Conservation (phyloP, 2,329 filamentous ascomycete species). For the Fusarium subtropicale region DNA sequence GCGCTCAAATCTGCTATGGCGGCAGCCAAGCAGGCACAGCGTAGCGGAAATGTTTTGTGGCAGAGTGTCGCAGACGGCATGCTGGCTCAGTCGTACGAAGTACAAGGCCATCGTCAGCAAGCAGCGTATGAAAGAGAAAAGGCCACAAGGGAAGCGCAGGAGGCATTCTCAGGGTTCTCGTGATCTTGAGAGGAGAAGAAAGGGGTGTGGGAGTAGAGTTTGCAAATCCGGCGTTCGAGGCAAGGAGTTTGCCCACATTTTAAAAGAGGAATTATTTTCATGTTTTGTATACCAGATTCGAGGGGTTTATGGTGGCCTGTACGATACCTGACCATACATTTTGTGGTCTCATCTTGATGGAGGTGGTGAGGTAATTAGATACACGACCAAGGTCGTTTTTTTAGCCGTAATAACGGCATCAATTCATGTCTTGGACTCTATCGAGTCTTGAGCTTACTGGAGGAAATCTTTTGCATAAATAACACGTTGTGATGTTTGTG, state of each 20-base stretch:
- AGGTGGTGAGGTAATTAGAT: constrained; percentile 39
- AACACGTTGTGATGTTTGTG: constrained; percentile 24
- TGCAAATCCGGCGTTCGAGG: constrained; percentile 42
- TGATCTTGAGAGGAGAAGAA: constrained; percentile 37
- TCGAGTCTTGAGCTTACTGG: constrained; percentile 34
- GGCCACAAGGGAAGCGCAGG: constrained; percentile 57
- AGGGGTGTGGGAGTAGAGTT: constrained; percentile 24
- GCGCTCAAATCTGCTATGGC: constrained; percentile 81
- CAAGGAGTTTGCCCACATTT: constrained; percentile 43
- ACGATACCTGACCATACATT: constrained; percentile 43
- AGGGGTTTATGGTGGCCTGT: constrained; percentile 30
- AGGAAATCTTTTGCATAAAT: constrained; percentile 22
- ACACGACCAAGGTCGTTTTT: constrained; percentile 27
- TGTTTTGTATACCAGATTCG: constrained; percentile 46
- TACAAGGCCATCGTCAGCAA: constrained; percentile 70
- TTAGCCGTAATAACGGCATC: constrained; percentile 30
- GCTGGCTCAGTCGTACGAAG: constrained; percentile 79
- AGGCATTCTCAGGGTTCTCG: constrained; percentile 56
- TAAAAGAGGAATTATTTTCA: constrained; percentile 42
- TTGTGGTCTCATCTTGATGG: constrained; percentile 34
- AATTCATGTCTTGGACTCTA: constrained; percentile 29
- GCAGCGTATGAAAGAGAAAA: constrained; percentile 56
- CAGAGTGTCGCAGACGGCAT: constrained; percentile 84
- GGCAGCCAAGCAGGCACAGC: constrained; percentile 73
- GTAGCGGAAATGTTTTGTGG: constrained; percentile 79